These are phyloP conservation scores for Ceratobasidium sp. DNA, from an alignment of 1,284 basidiomycete species.

Conservation along the genomic window DNA sequence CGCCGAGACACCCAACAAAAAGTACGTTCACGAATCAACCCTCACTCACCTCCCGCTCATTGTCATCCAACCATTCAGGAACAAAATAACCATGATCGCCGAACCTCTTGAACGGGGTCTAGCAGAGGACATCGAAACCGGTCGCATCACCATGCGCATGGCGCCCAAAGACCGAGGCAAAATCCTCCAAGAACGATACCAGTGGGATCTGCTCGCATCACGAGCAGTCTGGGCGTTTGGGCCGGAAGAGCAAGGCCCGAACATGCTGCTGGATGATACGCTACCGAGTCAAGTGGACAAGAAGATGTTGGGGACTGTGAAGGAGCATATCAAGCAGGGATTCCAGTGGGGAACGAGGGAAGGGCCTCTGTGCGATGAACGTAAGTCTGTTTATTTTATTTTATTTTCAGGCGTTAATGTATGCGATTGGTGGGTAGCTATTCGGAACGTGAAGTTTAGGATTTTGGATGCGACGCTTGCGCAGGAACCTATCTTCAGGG, in stretches of 20 bases:
- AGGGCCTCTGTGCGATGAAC: slow-evolving; percentile 97
- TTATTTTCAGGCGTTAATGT: slow-evolving; percentile 4
- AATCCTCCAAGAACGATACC: slow-evolving; percentile 95
- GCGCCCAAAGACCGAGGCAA: slow-evolving; percentile 91
- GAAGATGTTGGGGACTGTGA: slow-evolving; percentile 87
- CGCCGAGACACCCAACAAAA: slow-evolving; percentile 98
- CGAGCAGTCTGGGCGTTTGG: slow-evolving; percentile 99
- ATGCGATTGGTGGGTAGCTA: slow-evolving; percentile 65
- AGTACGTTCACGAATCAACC: slow-evolving; percentile 63
- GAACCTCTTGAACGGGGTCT: slow-evolving; percentile 94
- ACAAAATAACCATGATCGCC: slow-evolving; percentile 97
- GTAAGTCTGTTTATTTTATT: slow-evolving; percentile 64
- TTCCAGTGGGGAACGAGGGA: slow-evolving; percentile 99
- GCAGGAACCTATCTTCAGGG: slow-evolving; percentile 95
- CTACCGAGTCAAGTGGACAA: slow-evolving; percentile 96
- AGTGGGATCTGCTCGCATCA: slow-evolving; percentile 97
- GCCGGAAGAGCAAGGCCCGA: slow-evolving; percentile 93
- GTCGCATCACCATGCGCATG: slow-evolving; percentile 92
- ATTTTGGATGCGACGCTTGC: slow-evolving; percentile 92
- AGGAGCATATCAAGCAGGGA: slow-evolving; percentile 96
- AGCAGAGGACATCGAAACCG: slow-evolving; percentile 92
- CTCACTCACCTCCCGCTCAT: neutral
- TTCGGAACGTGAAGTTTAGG: slow-evolving; percentile 98
- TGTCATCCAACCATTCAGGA: slow-evolving; percentile 62
- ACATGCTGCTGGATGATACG: slow-evolving; percentile 95